A percentile compares a stretch with the other conserved stretches of the same genome.
Evolutionary conservation across 2,329 filamentous ascomycete species (phyloP).

Genomic region (Hypoxylon sp.): DNA sequence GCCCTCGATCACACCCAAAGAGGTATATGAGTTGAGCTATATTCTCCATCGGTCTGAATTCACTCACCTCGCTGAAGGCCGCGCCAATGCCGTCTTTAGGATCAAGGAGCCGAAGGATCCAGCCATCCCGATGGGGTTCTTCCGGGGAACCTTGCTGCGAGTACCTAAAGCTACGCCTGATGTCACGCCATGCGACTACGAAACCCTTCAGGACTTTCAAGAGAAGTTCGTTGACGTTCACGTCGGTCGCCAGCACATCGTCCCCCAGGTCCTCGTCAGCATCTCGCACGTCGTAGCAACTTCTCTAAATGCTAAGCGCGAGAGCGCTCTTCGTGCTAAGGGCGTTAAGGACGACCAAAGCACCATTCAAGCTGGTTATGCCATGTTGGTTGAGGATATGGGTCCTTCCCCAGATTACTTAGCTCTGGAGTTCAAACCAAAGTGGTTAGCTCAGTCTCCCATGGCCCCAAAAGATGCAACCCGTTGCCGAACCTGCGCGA

Average conservation of each 20-base stretch:
- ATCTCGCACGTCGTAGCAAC: slow-evolving; percentile 61
- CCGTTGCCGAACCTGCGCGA: slow-evolving; percentile 82
- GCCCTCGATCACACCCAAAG: slow-evolving; percentile 36
- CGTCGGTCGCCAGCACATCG: slow-evolving; percentile 55
- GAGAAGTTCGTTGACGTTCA: slow-evolving; percentile 67
- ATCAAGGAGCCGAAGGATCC: slow-evolving; percentile 61
- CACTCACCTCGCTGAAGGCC: slow-evolving; percentile 74
- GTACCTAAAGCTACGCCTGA: slow-evolving; percentile 69
- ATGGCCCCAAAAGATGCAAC: slow-evolving; percentile 74
- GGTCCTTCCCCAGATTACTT: slow-evolving; percentile 58
- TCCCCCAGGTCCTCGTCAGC: slow-evolving; percentile 52
- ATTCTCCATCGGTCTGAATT: slow-evolving; percentile 46
- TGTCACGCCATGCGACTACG: slow-evolving; percentile 62
- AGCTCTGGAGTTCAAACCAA: slow-evolving; percentile 84
- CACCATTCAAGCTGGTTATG: slow-evolving; percentile 71
- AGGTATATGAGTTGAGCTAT: slow-evolving; percentile 44
- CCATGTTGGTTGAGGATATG: slow-evolving; percentile 83
- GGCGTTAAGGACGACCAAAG: slow-evolving; percentile 64
- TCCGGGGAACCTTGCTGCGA: slow-evolving; percentile 68
- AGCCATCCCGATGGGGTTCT: slow-evolving; percentile 50
- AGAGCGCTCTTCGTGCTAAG: slow-evolving; percentile 68
- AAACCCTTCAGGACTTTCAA: slow-evolving; percentile 64
- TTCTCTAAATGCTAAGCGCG: slow-evolving; percentile 67
- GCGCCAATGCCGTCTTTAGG: slow-evolving; percentile 82
- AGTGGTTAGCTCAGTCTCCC: slow-evolving; percentile 85